Evolutionary conservation across 169 alveolate species (phyloP).

Genomic region (Eimeria tenella): DNA sequence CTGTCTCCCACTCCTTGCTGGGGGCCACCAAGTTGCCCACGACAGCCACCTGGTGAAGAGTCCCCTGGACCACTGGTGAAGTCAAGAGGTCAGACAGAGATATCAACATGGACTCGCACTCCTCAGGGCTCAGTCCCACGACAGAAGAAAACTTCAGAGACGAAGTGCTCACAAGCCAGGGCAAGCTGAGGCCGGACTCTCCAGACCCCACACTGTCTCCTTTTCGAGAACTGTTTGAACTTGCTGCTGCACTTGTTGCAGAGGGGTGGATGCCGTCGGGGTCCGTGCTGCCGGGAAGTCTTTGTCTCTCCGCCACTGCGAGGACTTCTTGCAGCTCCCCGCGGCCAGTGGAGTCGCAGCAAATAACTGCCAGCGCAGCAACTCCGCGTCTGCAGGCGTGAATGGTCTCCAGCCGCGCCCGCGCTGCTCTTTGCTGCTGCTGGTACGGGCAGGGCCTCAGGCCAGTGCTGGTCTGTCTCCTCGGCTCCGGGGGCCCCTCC

Average conservation of each 20-base stretch:
- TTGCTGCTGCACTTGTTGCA: not conserved
- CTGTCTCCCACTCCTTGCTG: conserved; percentile 31
- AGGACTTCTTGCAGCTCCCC: conserved; percentile 57
- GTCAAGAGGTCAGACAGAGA: conserved; percentile 40
- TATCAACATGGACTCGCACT: conserved; percentile 27
- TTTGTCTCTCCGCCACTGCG: conserved; percentile 20
- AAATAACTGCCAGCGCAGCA: conserved; percentile 34
- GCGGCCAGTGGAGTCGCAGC: conserved; percentile 41
- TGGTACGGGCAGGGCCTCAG: conserved; percentile 29
- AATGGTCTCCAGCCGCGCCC: conserved; percentile 18
- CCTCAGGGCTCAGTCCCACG: conserved; percentile 30
- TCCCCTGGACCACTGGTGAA: conserved; percentile 47
- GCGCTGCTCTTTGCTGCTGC: conserved; percentile 17
- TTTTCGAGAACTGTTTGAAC: not conserved
- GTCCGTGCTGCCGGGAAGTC: conserved; percentile 2
- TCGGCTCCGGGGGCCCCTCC: conserved; percentile 1
- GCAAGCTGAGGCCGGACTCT: not conserved
- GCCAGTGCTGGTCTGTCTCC: conserved; percentile 51
- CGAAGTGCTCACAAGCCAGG: conserved; percentile 71
- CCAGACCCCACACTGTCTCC: not conserved
- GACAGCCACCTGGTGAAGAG: conserved; percentile 50
- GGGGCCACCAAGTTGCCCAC: conserved; percentile 57
- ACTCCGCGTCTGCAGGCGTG: conserved; percentile 33
- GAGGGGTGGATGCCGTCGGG: conserved; percentile 57
- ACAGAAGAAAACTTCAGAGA: conserved; percentile 11